phyloP scores from a whole-genome alignment of 169 alveolate genomes.

The Plasmodium yoelii region DNA sequence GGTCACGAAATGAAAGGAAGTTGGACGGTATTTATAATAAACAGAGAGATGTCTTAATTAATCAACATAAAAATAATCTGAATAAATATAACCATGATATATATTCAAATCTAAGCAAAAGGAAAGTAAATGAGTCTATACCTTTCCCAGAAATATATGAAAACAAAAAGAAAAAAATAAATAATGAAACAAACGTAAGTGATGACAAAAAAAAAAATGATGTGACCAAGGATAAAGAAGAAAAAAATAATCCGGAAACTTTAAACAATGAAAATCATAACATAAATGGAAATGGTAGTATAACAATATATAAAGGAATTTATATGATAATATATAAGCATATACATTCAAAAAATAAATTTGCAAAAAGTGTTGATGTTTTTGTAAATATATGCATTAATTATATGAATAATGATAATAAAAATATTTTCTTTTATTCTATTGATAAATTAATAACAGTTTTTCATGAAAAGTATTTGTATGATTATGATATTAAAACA shows the following conservation, averaged over 20 bases:
- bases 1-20: conserved; percentile 85
- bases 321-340: conserved; percentile 48
- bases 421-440: conserved; percentile 51
- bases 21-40: conserved; percentile 83
- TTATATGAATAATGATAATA: conserved; percentile 62
- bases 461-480: conserved; percentile 35
- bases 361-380: conserved; percentile 37
- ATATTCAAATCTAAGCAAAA: conserved; percentile 40
- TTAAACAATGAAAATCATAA: background rate
- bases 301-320: conserved; percentile 56
- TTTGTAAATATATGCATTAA: conserved; percentile 60
- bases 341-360: conserved; percentile 65
- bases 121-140: conserved; percentile 57
- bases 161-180: conserved; percentile 31
- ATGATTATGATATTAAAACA: conserved; percentile 28
- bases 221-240: background rate
- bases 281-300: background rate
- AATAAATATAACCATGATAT: conserved; percentile 21
- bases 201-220: background rate
- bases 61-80: conserved; percentile 20
- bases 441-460: conserved; percentile 44
- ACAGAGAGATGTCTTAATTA: conserved; percentile 75
- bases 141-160: conserved; percentile 76
- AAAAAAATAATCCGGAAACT: background rate
- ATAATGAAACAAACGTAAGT: background rate